Evolutionary conservation across 2,329 filamentous ascomycete genomes (phyloP).

Genomic region (Corinectria fuckeliana): DNA sequence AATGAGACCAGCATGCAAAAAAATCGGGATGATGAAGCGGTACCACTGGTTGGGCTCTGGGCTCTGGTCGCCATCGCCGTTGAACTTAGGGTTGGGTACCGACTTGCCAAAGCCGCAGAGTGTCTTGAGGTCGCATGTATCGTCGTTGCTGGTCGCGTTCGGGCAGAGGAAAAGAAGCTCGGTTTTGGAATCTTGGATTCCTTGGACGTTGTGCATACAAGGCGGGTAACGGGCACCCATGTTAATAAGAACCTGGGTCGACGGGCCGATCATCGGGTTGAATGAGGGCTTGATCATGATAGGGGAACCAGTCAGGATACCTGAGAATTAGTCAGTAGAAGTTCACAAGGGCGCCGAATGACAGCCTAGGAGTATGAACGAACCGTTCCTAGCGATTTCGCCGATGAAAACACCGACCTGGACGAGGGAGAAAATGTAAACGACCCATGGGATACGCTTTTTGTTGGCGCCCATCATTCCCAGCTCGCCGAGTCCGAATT

Average conservation of each 20-base stretch:
- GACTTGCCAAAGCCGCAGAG: constrained; percentile 81
- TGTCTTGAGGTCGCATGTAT: constrained; percentile 74
- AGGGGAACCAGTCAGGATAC: constrained; percentile 76
- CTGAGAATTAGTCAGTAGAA: constrained; percentile 49
- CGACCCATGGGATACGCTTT: constrained; percentile 76
- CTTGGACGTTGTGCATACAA: constrained; percentile 87
- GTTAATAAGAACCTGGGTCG: constrained; percentile 88
- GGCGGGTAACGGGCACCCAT: constrained; percentile 94
- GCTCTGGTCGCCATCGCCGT: constrained; percentile 54
- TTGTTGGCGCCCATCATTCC: constrained; percentile 64
- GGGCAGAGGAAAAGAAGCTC: constrained; percentile 78
- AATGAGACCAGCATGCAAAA: constrained; percentile 90
- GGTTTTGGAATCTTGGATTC: constrained; percentile 62
- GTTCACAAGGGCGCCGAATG: background rate
- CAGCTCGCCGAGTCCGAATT: constrained; percentile 63
- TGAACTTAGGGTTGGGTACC: constrained; percentile 69
- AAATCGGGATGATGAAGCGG: constrained; percentile 94
- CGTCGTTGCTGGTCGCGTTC: constrained; percentile 69
- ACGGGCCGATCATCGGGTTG: constrained; percentile 97
- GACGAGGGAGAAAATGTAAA: constrained; percentile 77
- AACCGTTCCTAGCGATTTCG: constrained; percentile 85
- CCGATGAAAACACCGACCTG: constrained; percentile 89
- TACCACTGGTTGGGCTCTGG: constrained; percentile 92
- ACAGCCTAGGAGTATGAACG: constrained; percentile 36
- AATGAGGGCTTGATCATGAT: constrained; percentile 84